These are phyloP conservation scores for Immersiella caudata DNA, from an alignment of 495 filamentous ascomycete species.

Conservation along the genomic window DNA sequence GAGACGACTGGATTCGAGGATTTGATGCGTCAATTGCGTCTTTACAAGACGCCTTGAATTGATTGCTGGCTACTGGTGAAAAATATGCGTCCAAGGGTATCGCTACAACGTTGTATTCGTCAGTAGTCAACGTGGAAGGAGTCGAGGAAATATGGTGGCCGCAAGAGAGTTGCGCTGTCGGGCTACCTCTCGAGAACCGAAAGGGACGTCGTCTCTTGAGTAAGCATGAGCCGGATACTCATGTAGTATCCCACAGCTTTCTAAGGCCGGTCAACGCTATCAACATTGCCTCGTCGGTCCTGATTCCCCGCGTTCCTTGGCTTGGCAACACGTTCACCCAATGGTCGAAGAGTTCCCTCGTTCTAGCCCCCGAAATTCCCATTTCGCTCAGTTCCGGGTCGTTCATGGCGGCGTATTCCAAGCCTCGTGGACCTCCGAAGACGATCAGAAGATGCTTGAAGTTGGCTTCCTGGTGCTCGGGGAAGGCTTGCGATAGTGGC, in stretches of 20 bases:
- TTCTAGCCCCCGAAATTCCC: constrained; percentile 56
- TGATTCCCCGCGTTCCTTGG: constrained; percentile 75
- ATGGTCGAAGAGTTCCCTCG: constrained; percentile 70
- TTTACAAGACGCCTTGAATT: too few relatives aligned
- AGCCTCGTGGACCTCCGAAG: constrained; percentile 72
- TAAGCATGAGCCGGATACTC: neutral
- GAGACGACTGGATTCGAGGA: neutral
- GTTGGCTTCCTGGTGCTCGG: constrained; percentile 41
- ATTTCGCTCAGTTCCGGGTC: constrained; percentile 62
- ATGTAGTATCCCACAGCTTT: constrained; percentile 51
- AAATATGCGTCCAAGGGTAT: neutral
- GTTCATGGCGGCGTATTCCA: constrained; percentile 68
- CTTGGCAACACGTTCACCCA: constrained; percentile 76
- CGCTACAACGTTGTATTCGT: neutral
- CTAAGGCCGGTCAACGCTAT: constrained; percentile 64
- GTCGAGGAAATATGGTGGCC: neutral
- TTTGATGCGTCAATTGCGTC: neutral
- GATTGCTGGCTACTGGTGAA: neutral
- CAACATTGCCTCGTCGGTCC: constrained; percentile 79
- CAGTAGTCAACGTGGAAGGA: neutral
- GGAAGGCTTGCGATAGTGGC: constrained; percentile 52
- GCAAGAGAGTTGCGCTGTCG: neutral
- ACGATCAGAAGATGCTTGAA: constrained; percentile 71
- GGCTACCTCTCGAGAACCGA: neutral
- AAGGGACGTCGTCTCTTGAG: neutral